Base-by-base conservation (phyloP, 495 filamentous ascomycete genomes). In the Hypoxylon fuscum region DNA sequence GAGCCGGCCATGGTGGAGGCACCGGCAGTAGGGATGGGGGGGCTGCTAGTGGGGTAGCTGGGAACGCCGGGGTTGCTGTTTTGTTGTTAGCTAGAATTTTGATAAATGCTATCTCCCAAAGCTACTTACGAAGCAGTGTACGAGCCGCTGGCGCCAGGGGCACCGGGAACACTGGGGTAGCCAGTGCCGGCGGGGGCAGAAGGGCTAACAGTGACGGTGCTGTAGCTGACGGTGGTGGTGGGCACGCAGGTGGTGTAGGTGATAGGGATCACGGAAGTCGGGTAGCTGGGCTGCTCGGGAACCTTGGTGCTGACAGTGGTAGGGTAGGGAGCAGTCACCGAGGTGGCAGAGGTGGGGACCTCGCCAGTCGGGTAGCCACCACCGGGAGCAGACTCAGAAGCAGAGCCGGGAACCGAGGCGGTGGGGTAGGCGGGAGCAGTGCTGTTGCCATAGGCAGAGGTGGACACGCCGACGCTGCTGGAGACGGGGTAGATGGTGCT, bases 161-260 rank as follows among this genome's bases (percentile, higher is more conserved):
- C 42, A 58, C 62, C 40, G 43, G 56, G 38, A 32, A 12, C 54
- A 37, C 7, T 23, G 25, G 53, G 52, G 31, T 31, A 44, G 23
- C 46, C 69, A 65, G 71, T 63, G 64, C 74, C 77, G 27, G 66
- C 64, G 72, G 76, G 76, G 52, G 73, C 69, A 35, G 71, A 67
- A 70, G 74, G 73, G 48, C 72, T 72, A 45, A 78, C 59, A 34
- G 66, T 68, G 58, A 84, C 68, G 61, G 79, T 83, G 62, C 74
- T 75, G 77, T 81, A 82, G 79, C 79, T 79, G 72, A 82, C 78
- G 62, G 76, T 77, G 47, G 56, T 62, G 67, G 63, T 72, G 22
- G 69, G 69, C 29, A 72, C 60, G 37, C 69, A 72, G 61, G 69
- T 70, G 51, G 67, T 70, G 63, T 62, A 68, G 64, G 69, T 72